Conservation (phyloP, 139 green algal species). For the Pseudopediastrum boryanum region DNA sequence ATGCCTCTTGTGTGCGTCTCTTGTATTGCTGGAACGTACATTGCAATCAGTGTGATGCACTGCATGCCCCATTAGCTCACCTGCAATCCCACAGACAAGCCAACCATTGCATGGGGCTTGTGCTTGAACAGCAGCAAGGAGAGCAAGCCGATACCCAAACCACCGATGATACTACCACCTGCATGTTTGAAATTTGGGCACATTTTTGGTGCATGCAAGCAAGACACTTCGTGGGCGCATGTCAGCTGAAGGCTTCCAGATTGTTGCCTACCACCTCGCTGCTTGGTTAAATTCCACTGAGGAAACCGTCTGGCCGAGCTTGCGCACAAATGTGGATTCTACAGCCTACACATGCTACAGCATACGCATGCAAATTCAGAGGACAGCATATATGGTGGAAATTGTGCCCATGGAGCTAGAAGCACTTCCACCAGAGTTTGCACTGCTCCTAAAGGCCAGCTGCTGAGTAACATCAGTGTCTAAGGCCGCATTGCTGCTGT, state of each 20-base stretch:
- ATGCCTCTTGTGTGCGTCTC: too few species aligned
- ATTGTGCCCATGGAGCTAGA: background rate
- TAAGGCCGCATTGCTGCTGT: background rate
- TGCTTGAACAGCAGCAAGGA: slow-evolving; percentile 12
- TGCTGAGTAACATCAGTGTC: background rate
- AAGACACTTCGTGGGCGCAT: background rate
- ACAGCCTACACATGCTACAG: too few species aligned
- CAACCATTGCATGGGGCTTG: slow-evolving; percentile 14
- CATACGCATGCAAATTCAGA: background rate
- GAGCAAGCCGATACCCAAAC: slow-evolving; percentile 14
- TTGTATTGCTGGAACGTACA: too few species aligned
- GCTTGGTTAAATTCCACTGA: too few species aligned
- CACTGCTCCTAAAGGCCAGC: background rate
- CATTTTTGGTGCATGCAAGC: background rate
- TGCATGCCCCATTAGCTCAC: too few species aligned
- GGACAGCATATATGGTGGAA: background rate
- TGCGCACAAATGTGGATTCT: too few species aligned
- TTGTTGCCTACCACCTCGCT: too few species aligned
- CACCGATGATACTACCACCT: background rate
- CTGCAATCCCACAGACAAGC: slow-evolving; percentile 17
- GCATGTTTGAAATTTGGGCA: background rate
- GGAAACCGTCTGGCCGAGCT: too few species aligned
- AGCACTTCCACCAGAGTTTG: background rate
- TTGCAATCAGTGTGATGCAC: too few species aligned
- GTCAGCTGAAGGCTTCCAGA: background rate